These are phyloP conservation scores for Fusarium sp. DNA, from an alignment of 2,329 filamentous ascomycete genomes.

Conservation along the genomic window DNA sequence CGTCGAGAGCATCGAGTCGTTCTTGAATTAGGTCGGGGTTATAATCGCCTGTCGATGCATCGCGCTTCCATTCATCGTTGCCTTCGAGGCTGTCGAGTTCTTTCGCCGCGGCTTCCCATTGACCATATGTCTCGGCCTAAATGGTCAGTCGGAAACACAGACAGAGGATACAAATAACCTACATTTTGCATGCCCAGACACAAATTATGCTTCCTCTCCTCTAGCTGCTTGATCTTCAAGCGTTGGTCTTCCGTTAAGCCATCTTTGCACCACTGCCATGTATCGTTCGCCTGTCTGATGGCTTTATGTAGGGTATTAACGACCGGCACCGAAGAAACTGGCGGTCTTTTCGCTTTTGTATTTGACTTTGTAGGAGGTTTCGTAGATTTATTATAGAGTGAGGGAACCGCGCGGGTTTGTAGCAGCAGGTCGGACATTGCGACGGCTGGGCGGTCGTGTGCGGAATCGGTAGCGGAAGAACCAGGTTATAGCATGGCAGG, in stretches of 20 bases:
- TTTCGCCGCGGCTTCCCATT: conserved; percentile 80
- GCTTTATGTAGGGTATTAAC: conserved; percentile 47
- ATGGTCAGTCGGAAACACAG: conserved; percentile 8
- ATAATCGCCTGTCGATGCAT: conserved; percentile 72
- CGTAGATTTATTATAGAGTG: conserved; percentile 34
- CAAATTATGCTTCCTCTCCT: conserved; percentile 71
- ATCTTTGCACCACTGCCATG: conserved; percentile 62
- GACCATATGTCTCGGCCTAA: conserved; percentile 73
- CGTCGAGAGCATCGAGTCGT: conserved; percentile 78
- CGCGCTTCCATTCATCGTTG: conserved; percentile 83
- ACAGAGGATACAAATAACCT: conserved; percentile 45
- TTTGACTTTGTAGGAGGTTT: conserved; percentile 38
- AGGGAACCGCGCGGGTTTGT: conserved; percentile 38
- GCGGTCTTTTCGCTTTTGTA: conserved; percentile 39
- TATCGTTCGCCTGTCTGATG: conserved; percentile 54
- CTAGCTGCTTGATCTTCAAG: conserved; percentile 57
- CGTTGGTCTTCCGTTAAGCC: conserved; percentile 64
- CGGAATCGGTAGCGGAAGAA: neutral
- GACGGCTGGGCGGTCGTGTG: conserved; percentile 20
- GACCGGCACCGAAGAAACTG: conserved; percentile 31
- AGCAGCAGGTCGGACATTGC: conserved; percentile 47
- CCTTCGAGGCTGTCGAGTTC: conserved; percentile 84
- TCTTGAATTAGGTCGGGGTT: conserved; percentile 74
- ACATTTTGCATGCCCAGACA: conserved; percentile 74
- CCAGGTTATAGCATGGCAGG: conserved; percentile 32